These are phyloP conservation scores for Boletus huronensis DNA, from an alignment of 768 basidiomycete genomes.

Conservation along the genomic window DNA sequence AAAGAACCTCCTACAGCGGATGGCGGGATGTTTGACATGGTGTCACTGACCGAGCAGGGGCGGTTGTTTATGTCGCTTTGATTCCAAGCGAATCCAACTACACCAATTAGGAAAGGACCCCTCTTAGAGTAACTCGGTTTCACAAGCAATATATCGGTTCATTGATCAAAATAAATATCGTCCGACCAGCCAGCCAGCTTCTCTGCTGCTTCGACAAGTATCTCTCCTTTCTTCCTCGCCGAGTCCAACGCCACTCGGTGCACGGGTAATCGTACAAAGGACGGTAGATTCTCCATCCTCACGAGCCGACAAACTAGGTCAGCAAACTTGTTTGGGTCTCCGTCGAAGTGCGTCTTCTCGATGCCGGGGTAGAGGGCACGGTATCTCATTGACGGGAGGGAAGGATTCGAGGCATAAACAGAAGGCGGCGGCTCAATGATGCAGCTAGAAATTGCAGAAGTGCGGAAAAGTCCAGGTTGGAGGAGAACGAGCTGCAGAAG, in stretches of 20 bases:
- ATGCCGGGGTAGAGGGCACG: conserved; percentile 18
- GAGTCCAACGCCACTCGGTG: conserved; percentile 23
- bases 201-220: conserved; percentile 21
- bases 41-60: conserved; percentile 5
- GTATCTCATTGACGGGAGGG: conserved; percentile 24
- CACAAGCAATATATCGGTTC: neutral
- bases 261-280: conserved; percentile 22
- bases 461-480: conserved; percentile 26
- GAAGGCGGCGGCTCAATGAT: conserved; percentile 12
- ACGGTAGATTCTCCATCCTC: conserved; percentile 14
- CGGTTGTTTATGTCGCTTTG: conserved; percentile 42
- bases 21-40: conserved; percentile 36
- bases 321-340: conserved; percentile 25
- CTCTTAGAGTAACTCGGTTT: neutral
- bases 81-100: neutral
- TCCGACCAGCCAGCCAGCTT: conserved; percentile 22
- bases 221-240: conserved; percentile 19
- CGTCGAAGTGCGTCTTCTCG: conserved; percentile 18
- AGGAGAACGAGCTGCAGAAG: conserved; percentile 18
- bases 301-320: conserved; percentile 17
- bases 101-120: conserved; percentile 11
- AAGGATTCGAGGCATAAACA: conserved; percentile 23
- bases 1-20: conserved; percentile 52
- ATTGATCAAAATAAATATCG: conserved; percentile 18
- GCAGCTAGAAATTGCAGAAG: conserved; percentile 10